These are phyloP conservation scores for Cyberlindnera nakhonratchasimensis DNA, from an alignment of 805 yeast genomes.

Conservation along the genomic window DNA sequence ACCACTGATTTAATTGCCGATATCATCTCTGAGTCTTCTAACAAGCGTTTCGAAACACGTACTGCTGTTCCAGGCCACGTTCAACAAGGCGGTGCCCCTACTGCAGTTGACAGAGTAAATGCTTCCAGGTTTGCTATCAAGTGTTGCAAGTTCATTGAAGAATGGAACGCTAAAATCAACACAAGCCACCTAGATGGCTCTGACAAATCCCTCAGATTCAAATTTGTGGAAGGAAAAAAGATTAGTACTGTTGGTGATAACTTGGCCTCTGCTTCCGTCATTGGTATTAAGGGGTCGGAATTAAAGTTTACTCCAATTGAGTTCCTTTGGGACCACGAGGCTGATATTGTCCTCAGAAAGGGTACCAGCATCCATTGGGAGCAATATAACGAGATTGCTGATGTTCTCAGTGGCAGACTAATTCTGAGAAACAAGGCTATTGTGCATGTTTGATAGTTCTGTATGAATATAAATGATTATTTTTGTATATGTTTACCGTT, in stretches of 20 bases:
- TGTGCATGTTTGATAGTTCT: neutral
- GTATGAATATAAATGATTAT: neutral
- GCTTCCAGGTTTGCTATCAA: constrained; percentile 89
- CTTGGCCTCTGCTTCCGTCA: constrained; percentile 46
- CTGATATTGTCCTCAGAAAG: constrained; percentile 60
- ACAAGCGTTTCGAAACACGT: constrained; percentile 79
- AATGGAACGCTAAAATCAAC: constrained; percentile 40
- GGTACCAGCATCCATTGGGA: constrained; percentile 70
- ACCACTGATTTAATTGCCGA: constrained; percentile 80
- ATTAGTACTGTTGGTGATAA: constrained; percentile 41
- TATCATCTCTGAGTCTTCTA: constrained; percentile 75
- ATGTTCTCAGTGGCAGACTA: constrained; percentile 70
- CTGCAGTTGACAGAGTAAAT: constrained; percentile 88
- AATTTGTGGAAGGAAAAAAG: constrained; percentile 47
- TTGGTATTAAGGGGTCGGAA: constrained; percentile 68
- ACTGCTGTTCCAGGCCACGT: constrained; percentile 98
- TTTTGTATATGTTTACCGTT: neutral
- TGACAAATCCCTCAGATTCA: constrained; percentile 49
- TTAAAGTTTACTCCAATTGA: constrained; percentile 55
- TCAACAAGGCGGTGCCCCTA: constrained; percentile 95
- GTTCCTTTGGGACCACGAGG: constrained; percentile 54
- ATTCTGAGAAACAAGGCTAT: constrained; percentile 40
- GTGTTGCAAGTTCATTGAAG: constrained; percentile 82
- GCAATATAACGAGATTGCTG: constrained; percentile 53
- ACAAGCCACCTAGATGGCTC: constrained; percentile 30